These are phyloP conservation scores for Fusarium concolor DNA, from an alignment of 2,329 filamentous ascomycete species.

Conservation along the genomic window DNA sequence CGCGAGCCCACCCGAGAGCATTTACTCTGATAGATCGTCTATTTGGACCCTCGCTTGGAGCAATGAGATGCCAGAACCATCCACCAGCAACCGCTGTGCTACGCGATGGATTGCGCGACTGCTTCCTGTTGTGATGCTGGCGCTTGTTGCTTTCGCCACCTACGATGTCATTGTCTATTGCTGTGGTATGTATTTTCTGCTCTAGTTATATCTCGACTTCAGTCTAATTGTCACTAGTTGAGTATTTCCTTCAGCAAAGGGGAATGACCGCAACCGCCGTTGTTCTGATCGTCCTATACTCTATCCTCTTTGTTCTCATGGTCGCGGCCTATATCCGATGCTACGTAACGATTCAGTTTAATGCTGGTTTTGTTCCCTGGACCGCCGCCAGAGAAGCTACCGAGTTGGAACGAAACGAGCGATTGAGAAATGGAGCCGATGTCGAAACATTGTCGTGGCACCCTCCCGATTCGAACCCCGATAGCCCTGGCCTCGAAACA, in stretches of 20 bases:
- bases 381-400: conserved; percentile 52
- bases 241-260: conserved; percentile 71
- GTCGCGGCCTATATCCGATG: conserved; percentile 76
- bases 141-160: conserved; percentile 74
- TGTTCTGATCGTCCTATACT: conserved; percentile 78
- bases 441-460: conserved; percentile 49
- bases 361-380: conserved; percentile 80
- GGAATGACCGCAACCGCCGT: conserved; percentile 69
- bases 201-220: not conserved
- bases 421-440: conserved; percentile 40
- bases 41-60: conserved; percentile 24
- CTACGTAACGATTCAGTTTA: conserved; percentile 68
- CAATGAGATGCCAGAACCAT: conserved; percentile 50
- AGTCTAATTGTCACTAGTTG: conserved; percentile 57
- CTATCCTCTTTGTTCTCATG: conserved; percentile 76
- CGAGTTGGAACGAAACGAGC: conserved; percentile 46
- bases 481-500: conserved; percentile 75
- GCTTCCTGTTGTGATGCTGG: conserved; percentile 77
- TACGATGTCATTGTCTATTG: conserved; percentile 77
- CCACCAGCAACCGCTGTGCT: conserved; percentile 46
- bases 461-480: conserved; percentile 61
- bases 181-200: conserved; percentile 66
- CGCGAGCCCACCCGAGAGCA: not conserved
- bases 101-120: conserved; percentile 60
- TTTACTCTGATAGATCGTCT: conserved; percentile 1